These are phyloP conservation scores for Pezicula radicicola DNA, from an alignment of 2,329 filamentous ascomycete species.

Conservation along the genomic window DNA sequence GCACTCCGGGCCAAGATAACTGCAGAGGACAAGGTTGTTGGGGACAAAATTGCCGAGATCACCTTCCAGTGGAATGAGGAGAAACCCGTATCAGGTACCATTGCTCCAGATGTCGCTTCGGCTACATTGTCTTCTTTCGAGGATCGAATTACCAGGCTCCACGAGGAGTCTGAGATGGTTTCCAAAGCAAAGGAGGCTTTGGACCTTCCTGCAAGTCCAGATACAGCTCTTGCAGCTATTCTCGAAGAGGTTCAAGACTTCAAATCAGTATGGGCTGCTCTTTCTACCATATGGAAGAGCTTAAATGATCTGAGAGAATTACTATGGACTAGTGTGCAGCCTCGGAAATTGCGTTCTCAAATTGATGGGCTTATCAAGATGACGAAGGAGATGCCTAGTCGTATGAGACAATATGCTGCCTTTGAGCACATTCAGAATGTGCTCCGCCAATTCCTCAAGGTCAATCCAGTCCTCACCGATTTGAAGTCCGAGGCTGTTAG, in stretches of 20 bases:
- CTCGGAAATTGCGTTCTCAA: constrained; percentile 84
- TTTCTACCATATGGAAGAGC: constrained; percentile 95
- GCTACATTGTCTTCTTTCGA: constrained; percentile 81
- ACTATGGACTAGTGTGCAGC: constrained; percentile 93
- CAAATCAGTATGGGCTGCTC: constrained; percentile 94
- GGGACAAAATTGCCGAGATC: constrained; percentile 82
- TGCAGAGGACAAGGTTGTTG: constrained; percentile 89
- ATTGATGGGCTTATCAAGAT: constrained; percentile 94
- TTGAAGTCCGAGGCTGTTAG: constrained; percentile 95
- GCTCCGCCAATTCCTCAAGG: constrained; percentile 83
- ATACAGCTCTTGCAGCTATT: constrained; percentile 79
- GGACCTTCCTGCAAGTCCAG: constrained; percentile 76
- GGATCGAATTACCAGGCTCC: constrained; percentile 76
- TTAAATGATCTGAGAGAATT: constrained; percentile 90
- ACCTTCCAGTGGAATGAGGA: constrained; percentile 90
- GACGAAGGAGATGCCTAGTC: constrained; percentile 98
- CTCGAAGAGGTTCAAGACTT: constrained; percentile 98
- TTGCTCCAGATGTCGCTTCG: constrained; percentile 85
- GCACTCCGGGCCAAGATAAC: constrained; percentile 91
- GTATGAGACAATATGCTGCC: constrained; percentile 99
- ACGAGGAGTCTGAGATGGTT: constrained; percentile 89
- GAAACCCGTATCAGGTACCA: constrained; percentile 93
- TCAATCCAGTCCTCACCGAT: constrained; percentile 83
- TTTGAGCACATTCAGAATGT: constrained; percentile 97
- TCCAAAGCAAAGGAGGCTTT: constrained; percentile 96